These are phyloP conservation scores for Penicillium odoratum DNA, from an alignment of 495 filamentous ascomycete species.

Conservation along the genomic window DNA sequence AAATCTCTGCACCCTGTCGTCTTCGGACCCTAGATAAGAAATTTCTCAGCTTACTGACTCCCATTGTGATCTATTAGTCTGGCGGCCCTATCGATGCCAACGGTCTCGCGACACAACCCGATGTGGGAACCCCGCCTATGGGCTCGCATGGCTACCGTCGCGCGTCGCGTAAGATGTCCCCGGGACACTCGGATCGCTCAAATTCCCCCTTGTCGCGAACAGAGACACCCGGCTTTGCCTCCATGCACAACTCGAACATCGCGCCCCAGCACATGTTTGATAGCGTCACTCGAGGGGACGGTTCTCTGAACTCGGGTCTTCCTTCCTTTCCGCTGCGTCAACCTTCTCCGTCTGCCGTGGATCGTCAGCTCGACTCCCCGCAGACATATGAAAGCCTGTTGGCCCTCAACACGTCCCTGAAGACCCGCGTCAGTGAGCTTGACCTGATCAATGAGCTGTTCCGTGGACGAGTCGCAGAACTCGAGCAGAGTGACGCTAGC, in stretches of 20 bases:
- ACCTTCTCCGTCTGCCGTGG: conserved; percentile 73
- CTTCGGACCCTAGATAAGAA: conserved; percentile 22
- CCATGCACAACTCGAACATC: conserved; percentile 67
- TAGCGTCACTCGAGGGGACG: conserved; percentile 63
- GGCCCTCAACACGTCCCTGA: conserved; percentile 74
- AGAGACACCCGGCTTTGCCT: conserved; percentile 71
- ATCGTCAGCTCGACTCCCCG: conserved; percentile 71
- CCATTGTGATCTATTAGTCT: conserved; percentile 38
- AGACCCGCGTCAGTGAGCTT: conserved; percentile 88
- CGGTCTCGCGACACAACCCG: conserved; percentile 59
- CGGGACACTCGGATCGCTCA: conserved; percentile 73
- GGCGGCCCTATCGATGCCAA: conserved; percentile 52
- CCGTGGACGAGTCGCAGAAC: conserved; percentile 79
- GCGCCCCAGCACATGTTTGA: conserved; percentile 80
- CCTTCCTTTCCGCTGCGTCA: conserved; percentile 55
- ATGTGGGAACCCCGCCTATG: conserved; percentile 54
- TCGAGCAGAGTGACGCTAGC: conserved; percentile 75
- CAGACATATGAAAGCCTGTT: conserved; percentile 79
- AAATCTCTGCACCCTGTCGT: conserved; percentile 10
- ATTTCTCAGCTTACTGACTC: conserved; percentile 30
- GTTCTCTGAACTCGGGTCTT: conserved; percentile 58
- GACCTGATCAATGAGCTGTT: conserved; percentile 96
- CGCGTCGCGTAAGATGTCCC: conserved; percentile 67
- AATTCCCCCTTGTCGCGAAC: conserved; percentile 87
- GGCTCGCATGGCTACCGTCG: conserved; percentile 59